Evolutionary conservation across 495 filamentous ascomycete species (phyloP).

Genomic region (Cercophora scortea): DNA sequence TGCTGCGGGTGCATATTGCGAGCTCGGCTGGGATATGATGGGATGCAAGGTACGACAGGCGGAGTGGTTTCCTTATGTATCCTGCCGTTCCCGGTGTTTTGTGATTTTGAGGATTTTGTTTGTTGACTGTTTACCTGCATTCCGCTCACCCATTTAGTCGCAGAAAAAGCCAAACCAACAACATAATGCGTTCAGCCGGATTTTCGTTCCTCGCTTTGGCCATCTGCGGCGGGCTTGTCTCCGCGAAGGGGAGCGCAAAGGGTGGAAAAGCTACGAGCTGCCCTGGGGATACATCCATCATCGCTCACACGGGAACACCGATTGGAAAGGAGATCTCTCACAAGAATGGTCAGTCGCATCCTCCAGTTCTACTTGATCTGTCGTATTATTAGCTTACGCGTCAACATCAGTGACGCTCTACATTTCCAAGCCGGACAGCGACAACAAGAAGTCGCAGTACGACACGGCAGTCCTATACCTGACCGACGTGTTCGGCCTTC

Average conservation of each 20-base stretch:
- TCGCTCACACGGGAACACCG: not conserved
- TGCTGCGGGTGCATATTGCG: too few species aligned
- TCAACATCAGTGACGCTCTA: constrained; percentile 27
- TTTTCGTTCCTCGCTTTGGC: not conserved
- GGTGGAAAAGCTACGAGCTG: not conserved
- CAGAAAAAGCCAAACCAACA: too few species aligned
- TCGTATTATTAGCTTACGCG: not conserved
- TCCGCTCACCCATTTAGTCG: too few species aligned
- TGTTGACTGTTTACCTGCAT: too few species aligned
- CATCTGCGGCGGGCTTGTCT: not conserved
- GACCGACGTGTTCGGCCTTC: constrained; percentile 54
- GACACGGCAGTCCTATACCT: constrained; percentile 44
- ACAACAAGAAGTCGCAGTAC: constrained; percentile 28
- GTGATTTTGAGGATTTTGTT: too few species aligned
- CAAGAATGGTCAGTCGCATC: not conserved
- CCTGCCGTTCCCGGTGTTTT: too few species aligned
- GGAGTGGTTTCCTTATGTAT: too few species aligned
- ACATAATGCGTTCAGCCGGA: not conserved
- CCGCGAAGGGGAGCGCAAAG: not conserved
- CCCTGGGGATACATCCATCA: not conserved
- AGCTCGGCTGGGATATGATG: too few species aligned
- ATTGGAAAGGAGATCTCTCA: not conserved
- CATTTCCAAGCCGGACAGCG: constrained; percentile 27
- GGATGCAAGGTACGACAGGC: too few species aligned
- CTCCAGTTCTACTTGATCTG: not conserved